Base-by-base conservation (phyloP, 148 eudicot genomes). In the Linanthus parryae region DNA sequence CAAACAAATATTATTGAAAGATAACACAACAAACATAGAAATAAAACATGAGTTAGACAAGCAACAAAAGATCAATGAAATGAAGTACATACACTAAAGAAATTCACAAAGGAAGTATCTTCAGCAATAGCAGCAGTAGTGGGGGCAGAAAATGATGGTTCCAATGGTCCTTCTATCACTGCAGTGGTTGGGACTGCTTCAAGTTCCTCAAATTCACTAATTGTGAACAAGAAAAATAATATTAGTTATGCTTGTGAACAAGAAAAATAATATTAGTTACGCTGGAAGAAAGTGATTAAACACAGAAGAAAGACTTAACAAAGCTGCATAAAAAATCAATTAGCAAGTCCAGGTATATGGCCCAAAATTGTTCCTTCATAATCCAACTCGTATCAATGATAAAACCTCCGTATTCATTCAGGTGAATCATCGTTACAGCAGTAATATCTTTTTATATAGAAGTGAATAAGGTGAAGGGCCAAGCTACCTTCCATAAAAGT, bases 161-260 rank as follows among this genome's bases (percentile, higher is more conserved):
- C 84, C 52, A 71, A 57, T 8, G 82, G 76, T 33, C 78, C 80
- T 47, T 76, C 88, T 51, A 77, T 73, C 47, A 72, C 72, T 27
- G 78, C 63, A 39, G 59, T 39, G 33, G 78, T 73, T 38, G 82
- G 82, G 44, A 70, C 72, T 28, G 77, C 79, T 64, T 78, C 92
- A 53, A 77, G 74, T 56, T 81, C 94, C 54, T 81, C 85, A 71
- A 73, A 84, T 48, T 81, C 88, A 52, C 94, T 84, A 64, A n/a
- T n/a, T n/a, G n/a, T n/a, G n/a, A n/a, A n/a, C n/a, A n/a, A n/a
- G n/a, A n/a, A n/a, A n/a, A n/a, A 59, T 63, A 7, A 40, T 52
- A 34, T 33, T 59, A 36, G 60, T 24, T 27, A 4, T 20, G 5
- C 36, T 33, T 11, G n/a, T 45, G 52, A 27, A 36, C 5, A 46